These are phyloP conservation scores for Saccharomycopsis crataegensis DNA, from an alignment of 1,139 yeast species.

Conservation along the genomic window DNA sequence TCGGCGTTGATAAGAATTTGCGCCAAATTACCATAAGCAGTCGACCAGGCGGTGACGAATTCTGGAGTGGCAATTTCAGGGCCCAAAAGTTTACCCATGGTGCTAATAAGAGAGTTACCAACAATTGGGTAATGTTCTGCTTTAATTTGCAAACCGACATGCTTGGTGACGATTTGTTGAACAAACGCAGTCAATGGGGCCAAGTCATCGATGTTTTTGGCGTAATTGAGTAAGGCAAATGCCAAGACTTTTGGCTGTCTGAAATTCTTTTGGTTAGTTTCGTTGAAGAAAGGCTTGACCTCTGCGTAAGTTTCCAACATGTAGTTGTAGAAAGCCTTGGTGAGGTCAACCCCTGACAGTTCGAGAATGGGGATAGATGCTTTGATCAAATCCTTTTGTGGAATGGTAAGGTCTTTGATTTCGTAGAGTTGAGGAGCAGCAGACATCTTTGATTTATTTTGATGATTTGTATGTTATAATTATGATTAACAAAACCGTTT, in stretches of 20 bases:
- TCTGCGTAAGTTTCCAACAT: conserved; percentile 50
- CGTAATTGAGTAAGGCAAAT: conserved; percentile 53
- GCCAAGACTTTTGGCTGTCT: conserved; percentile 63
- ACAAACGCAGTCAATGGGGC: conserved; percentile 48
- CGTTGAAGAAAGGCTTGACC: conserved; percentile 54
- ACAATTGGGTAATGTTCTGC: conserved; percentile 65
- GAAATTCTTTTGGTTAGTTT: conserved; percentile 46
- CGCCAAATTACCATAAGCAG: conserved; percentile 60
- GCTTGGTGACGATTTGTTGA: conserved; percentile 55
- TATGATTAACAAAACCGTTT: too few relatives aligned
- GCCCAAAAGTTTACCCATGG: conserved; percentile 52
- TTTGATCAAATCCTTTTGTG: conserved; percentile 33
- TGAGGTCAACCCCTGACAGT: conserved; percentile 47
- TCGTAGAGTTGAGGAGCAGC: conserved; percentile 7
- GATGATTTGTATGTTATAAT: too few relatives aligned
- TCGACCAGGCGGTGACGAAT: conserved; percentile 57
- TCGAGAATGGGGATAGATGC: conserved; percentile 56
- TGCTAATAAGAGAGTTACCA: conserved; percentile 46
- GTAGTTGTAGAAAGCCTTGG: conserved; percentile 45
- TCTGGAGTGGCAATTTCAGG: conserved; percentile 47
- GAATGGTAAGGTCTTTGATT: conserved; percentile 25
- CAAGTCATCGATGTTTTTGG: conserved; percentile 55
- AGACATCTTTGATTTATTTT: not conserved
- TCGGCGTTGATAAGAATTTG: conserved; percentile 53
- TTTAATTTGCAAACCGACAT: conserved; percentile 52